Evolutionary conservation across 2,329 filamentous ascomycete genomes (phyloP).

Genomic region (Xylariaceae sp.): DNA sequence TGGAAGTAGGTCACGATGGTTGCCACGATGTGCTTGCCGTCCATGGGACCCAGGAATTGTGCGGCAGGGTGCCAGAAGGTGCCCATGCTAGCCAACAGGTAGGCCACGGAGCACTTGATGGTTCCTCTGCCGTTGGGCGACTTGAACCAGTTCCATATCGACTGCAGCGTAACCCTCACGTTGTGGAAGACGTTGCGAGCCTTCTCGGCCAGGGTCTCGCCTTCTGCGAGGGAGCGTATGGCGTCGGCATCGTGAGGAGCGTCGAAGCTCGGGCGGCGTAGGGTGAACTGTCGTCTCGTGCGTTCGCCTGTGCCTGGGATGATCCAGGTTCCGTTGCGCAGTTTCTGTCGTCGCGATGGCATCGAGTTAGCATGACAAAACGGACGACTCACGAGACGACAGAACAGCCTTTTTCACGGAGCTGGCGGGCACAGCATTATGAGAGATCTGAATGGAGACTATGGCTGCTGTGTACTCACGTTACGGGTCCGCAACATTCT

Average conservation of each 20-base stretch:
- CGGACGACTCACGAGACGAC: no score
- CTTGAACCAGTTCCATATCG: conserved; percentile 53
- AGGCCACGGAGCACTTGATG: conserved; percentile 86
- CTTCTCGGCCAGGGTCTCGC: conserved; percentile 34
- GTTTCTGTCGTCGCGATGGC: conserved; percentile 55
- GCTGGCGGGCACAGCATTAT: conserved; percentile 21
- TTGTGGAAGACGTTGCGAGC: conserved; percentile 33
- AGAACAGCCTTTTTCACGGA: no score
- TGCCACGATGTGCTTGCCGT: conserved; percentile 90
- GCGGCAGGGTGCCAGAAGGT: conserved; percentile 76
- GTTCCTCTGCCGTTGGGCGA: conserved; percentile 74
- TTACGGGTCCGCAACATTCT: conserved; percentile 21
- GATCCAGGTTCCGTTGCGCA: conserved; percentile 82
- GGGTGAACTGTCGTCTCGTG: conserved; percentile 70
- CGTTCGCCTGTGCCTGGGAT: conserved; percentile 82
- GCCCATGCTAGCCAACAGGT: conserved; percentile 77
- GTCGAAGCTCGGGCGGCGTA: conserved; percentile 48
- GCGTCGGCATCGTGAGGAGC: conserved; percentile 29
- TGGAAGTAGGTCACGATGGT: conserved; percentile 96
- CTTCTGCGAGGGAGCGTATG: conserved; percentile 32
- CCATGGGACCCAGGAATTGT: conserved; percentile 69
- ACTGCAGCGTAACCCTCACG: conserved; percentile 33
- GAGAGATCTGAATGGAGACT: conserved; percentile 4
- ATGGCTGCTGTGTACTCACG: conserved; percentile 17
- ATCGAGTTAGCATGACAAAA: conserved; percentile 36